These are phyloP conservation scores for Parasitella parasitica DNA, from an alignment of 371 early-diverging fungal genomes.

Conservation along the genomic window DNA sequence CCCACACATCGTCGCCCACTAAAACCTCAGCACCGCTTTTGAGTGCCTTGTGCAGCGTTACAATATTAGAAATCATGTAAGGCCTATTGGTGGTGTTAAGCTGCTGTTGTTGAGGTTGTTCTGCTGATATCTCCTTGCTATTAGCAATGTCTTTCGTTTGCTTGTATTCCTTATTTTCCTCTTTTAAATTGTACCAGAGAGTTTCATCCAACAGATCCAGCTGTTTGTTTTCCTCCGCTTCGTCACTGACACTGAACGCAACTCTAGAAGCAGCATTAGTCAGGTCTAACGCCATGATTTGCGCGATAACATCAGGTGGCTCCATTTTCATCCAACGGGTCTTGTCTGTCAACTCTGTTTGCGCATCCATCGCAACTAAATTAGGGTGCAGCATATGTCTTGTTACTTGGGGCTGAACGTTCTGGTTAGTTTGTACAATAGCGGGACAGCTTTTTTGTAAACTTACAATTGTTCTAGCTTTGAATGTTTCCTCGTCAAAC, in stretches of 20 bases:
- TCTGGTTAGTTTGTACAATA: background rate
- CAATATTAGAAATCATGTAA: slow-evolving; percentile 39
- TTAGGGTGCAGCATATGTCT: slow-evolving; percentile 66
- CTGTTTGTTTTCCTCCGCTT: slow-evolving; percentile 11
- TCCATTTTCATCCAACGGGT: slow-evolving; percentile 67
- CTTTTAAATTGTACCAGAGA: slow-evolving; percentile 24
- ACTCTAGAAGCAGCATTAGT: slow-evolving; percentile 60
- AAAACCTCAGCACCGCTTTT: slow-evolving; percentile 54
- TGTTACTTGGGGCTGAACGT: slow-evolving; percentile 42
- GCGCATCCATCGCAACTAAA: slow-evolving; percentile 48
- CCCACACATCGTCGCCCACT: slow-evolving; percentile 54
- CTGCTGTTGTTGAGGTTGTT: background rate
- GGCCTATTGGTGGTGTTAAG: slow-evolving; percentile 6
- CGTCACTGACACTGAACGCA: slow-evolving; percentile 27
- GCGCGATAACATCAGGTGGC: slow-evolving; percentile 66
- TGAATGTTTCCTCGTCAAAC: slow-evolving; percentile 53
- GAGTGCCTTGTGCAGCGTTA: slow-evolving; percentile 47
- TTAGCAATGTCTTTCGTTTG: background rate
- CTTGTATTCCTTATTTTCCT: background rate
- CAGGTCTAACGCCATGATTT: slow-evolving; percentile 62
- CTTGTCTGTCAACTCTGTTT: slow-evolving; percentile 54
- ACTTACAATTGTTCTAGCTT: slow-evolving; percentile 40
- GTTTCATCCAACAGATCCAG: slow-evolving; percentile 32
- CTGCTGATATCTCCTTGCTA: background rate
- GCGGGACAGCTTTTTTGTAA: background rate